Percentiles rank a stretch among this genome's conserved stretches.
These are phyloP conservation scores for Yarrowia galli DNA, from an alignment of 1,139 yeast species.

Conservation along the genomic window DNA sequence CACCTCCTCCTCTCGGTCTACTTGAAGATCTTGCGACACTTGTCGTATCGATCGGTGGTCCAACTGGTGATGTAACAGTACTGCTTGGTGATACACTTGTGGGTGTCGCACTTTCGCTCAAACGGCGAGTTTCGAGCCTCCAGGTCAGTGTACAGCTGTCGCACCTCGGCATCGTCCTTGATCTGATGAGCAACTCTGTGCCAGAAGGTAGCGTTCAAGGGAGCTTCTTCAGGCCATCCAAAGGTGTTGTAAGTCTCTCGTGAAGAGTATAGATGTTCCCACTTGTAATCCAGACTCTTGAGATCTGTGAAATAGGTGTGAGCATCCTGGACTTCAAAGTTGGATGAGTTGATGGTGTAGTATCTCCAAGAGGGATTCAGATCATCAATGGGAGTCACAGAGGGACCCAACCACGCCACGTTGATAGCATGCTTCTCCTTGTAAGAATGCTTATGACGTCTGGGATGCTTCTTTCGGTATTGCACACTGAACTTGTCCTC, in stretches of 20 bases:
- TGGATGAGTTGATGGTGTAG: conserved; percentile 68
- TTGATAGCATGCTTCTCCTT: conserved; percentile 57
- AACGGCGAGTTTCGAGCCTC: conserved; percentile 62
- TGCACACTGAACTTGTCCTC: conserved; percentile 69
- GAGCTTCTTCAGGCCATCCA: conserved; percentile 41
- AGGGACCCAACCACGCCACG: conserved; percentile 71
- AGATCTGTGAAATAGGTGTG: conserved; percentile 58
- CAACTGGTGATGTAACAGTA: conserved; percentile 45
- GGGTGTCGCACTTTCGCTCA: conserved; percentile 45
- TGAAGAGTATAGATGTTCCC: conserved; percentile 35
- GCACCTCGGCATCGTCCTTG: conserved; percentile 52
- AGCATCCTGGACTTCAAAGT: conserved; percentile 68
- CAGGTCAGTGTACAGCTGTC: conserved; percentile 58
- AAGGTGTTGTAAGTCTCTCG: conserved; percentile 34
- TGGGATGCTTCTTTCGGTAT: conserved; percentile 53
- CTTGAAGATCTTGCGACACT: conserved; percentile 21
- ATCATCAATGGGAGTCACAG: conserved; percentile 66
- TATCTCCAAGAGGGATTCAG: conserved; percentile 76
- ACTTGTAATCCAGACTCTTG: conserved; percentile 47
- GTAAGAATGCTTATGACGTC: conserved; percentile 12
- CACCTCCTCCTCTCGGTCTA: not conserved
- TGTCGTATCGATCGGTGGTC: conserved; percentile 39
- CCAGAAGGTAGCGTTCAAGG: conserved; percentile 48
- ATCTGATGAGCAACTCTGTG: conserved; percentile 46
- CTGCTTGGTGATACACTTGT: conserved; percentile 44